phyloP scores from a whole-genome alignment of 495 filamentous ascomycete genomes.

The Aspergillus nidulans region DNA sequence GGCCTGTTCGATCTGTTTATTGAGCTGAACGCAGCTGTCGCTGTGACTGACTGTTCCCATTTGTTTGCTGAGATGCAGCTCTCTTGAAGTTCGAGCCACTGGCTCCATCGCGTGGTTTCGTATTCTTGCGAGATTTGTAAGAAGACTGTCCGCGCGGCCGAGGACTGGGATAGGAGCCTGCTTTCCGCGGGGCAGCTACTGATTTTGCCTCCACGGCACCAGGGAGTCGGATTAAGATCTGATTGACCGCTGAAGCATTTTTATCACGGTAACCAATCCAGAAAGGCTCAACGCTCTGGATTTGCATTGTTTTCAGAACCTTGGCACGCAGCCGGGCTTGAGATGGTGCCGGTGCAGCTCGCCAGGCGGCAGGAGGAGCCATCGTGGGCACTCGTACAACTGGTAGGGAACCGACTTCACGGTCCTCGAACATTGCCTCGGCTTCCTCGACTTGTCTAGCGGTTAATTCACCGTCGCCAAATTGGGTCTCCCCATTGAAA shows the following conservation, averaged over 20 bases:
- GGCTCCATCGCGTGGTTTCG: slow-evolving; percentile 30
- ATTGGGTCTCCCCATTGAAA: slow-evolving; percentile 22
- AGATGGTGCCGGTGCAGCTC: slow-evolving; percentile 37
- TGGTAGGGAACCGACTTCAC: slow-evolving; percentile 73
- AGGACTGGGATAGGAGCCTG: slow-evolving; percentile 12
- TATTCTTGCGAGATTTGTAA: slow-evolving; percentile 34
- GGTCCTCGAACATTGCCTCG: slow-evolving; percentile 79
- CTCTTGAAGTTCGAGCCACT: slow-evolving; percentile 25
- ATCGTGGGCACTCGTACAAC: slow-evolving; percentile 61
- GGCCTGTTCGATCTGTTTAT: slow-evolving; percentile 9
- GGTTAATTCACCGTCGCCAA: slow-evolving; percentile 39
- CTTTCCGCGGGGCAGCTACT: slow-evolving; percentile 30
- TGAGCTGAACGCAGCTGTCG: slow-evolving; percentile 27
- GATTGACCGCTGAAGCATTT: slow-evolving; percentile 31
- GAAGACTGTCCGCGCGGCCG: slow-evolving; percentile 28
- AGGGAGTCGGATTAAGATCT: slow-evolving; percentile 32
- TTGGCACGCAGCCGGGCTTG: slow-evolving; percentile 31
- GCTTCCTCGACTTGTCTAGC: slow-evolving; percentile 67
- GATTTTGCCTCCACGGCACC: slow-evolving; percentile 29
- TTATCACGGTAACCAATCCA: slow-evolving; percentile 31
- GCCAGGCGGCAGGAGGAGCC: slow-evolving; percentile 52
- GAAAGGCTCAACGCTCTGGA: slow-evolving; percentile 37
- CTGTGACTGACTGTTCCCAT: slow-evolving; percentile 24
- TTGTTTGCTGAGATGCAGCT: slow-evolving; percentile 22
- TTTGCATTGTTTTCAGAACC: slow-evolving; percentile 35